phyloP scores from a whole-genome alignment of 2,329 filamentous ascomycete genomes.

The Aciculosporium take region DNA sequence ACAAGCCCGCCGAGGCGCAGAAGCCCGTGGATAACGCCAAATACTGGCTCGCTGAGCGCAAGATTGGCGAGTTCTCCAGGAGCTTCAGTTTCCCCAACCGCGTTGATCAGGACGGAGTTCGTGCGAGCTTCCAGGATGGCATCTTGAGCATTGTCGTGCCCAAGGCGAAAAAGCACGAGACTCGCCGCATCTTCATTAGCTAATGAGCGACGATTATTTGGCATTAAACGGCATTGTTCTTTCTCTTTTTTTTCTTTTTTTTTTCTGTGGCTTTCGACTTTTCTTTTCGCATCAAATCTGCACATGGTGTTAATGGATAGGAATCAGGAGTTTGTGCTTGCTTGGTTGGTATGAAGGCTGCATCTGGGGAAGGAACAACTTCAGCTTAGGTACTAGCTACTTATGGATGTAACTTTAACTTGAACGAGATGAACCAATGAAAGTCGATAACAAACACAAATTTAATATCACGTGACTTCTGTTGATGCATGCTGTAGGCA shows the following conservation, averaged over 20 bases:
- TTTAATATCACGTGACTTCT: too few relatives aligned
- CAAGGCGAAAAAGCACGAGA: slow-evolving; percentile 47
- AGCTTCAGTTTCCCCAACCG: slow-evolving; percentile 53
- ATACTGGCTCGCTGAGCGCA: slow-evolving; percentile 60
- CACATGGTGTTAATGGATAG: slow-evolving; percentile 1
- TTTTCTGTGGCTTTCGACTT: background rate
- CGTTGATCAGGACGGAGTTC: slow-evolving; percentile 48
- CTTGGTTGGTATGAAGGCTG: background rate
- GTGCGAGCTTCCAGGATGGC: slow-evolving; percentile 49
- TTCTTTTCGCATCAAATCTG: background rate
- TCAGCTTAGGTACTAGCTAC: background rate
- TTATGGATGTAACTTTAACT: background rate
- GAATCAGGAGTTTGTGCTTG: background rate
- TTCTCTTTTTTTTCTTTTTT: background rate
- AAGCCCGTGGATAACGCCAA: slow-evolving; percentile 31
- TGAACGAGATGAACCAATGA: background rate
- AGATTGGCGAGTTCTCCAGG: slow-evolving; percentile 52
- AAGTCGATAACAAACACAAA: background rate
- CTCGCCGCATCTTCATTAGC: slow-evolving; percentile 39
- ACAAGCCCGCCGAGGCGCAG: slow-evolving; percentile 13
- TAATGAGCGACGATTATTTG: slow-evolving; percentile 15
- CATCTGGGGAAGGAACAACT: background rate
- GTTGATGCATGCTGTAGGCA: too few relatives aligned
- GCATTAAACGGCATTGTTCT: background rate
- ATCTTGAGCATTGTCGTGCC: slow-evolving; percentile 50